These are phyloP conservation scores for Termitomyces sp. DNA, from an alignment of 768 basidiomycete species.

Conservation along the genomic window DNA sequence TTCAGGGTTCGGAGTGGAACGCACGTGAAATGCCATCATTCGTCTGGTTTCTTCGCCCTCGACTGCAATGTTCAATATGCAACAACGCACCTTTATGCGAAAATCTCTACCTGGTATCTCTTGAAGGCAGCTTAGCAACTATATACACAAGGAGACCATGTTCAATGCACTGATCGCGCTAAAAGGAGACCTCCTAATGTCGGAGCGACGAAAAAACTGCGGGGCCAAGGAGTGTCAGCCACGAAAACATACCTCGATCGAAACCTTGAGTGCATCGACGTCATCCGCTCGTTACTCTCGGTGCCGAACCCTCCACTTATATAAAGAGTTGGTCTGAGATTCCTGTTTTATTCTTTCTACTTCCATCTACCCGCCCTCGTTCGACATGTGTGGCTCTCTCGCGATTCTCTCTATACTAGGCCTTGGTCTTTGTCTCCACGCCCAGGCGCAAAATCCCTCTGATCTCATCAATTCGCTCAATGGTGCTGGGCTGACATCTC, in stretches of 20 bases:
- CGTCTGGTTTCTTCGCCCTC: no score
- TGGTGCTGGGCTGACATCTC: conserved; percentile 8
- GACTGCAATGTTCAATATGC: no score
- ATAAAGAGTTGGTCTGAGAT: background rate
- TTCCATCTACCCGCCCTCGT: background rate
- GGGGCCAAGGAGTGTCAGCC: background rate
- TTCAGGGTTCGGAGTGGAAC: no score
- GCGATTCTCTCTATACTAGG: background rate
- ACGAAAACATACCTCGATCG: background rate
- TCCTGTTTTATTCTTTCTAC: background rate
- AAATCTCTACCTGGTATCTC: background rate
- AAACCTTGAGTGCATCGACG: conserved; percentile 5
- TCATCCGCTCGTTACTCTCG: conserved; percentile 3
- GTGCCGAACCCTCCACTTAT: conserved; percentile 1
- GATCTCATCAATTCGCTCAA: conserved; percentile 9
- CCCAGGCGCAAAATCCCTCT: conserved; percentile 11
- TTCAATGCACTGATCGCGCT: background rate
- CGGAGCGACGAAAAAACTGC: background rate
- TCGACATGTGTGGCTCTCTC: conserved; percentile 5
- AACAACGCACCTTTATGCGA: background rate
- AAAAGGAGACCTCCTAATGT: background rate
- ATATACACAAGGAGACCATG: background rate
- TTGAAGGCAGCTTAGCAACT: no score
- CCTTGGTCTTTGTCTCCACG: conserved; percentile 6
- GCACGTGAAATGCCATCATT: no score